phyloP scores from a whole-genome alignment of 2,329 filamentous ascomycete species.

The Ascochyta rabiei region DNA sequence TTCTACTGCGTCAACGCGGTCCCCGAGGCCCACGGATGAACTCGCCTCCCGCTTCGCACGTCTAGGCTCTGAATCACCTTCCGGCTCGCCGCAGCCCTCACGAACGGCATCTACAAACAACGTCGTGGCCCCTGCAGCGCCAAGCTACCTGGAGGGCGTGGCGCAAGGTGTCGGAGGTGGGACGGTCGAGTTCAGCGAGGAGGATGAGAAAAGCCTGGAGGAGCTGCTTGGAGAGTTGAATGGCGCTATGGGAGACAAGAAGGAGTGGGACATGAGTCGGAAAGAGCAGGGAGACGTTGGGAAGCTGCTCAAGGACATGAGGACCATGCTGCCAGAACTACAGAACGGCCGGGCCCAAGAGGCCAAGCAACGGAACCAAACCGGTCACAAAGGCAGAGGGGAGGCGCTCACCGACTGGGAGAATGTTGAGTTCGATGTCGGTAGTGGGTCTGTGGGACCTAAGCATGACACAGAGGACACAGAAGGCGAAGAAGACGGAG shows the following conservation, averaged over 20 bases:
- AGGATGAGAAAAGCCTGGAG: conserved; percentile 55
- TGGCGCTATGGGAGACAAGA: conserved; percentile 32
- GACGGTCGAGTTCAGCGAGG: conserved; percentile 40
- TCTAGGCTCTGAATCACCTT: conserved; percentile 40
- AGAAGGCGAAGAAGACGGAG: conserved; percentile 25
- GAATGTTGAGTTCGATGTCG: conserved; percentile 41
- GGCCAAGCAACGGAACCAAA: neutral
- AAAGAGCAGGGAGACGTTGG: conserved; percentile 52
- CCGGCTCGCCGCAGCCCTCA: conserved; percentile 33
- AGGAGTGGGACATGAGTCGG: conserved; percentile 49
- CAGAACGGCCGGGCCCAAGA: conserved; percentile 23
- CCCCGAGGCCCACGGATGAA: conserved; percentile 34
- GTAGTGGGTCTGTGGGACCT: conserved; percentile 25
- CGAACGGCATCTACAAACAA: conserved; percentile 27
- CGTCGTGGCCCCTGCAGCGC: conserved; percentile 39
- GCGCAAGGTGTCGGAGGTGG: conserved; percentile 37
- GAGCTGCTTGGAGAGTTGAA: conserved; percentile 53
- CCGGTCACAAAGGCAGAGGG: conserved; percentile 4
- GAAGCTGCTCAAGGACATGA: conserved; percentile 50
- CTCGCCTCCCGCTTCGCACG: conserved; percentile 48
- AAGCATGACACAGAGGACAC: conserved; percentile 24
- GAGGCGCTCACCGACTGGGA: conserved; percentile 39
- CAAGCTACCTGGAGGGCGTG: conserved; percentile 41
- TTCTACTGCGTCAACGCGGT: conserved; percentile 20
- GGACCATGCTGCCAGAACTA: conserved; percentile 46